Evolutionary conservation across 2,329 filamentous ascomycete species (phyloP), one percentile per base, ranked within the genome.

Genomic region (Fragosphaeria purpurea): DNA sequence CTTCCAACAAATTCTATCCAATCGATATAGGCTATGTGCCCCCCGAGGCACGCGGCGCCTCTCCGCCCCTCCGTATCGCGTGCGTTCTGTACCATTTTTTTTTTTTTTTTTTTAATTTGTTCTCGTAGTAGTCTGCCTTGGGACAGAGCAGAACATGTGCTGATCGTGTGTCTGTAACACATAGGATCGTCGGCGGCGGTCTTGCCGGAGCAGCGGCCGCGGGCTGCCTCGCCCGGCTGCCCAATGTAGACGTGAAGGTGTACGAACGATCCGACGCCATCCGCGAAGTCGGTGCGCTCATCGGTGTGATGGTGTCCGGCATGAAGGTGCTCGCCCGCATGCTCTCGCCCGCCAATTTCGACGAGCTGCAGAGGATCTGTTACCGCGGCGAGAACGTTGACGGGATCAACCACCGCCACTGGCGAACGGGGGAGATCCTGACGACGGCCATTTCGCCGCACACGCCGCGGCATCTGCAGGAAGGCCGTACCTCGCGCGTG

Each of bases 341-440:
- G 48, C 9, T 53, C 8, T 48, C 48, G n/a, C 52, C 51, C 4
- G 44, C 44, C 4, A 44, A 30, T 10, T 47, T 37, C 37, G 44
- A 47, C 32, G 12, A 50, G 11, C 35, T 53, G 38, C 48, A 50
- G 40, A 34, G 35, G 30, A 35, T 53, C 2, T 13, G 48, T 12
- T 53, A 53, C 51, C 51, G 51, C 3, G 48, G 48, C 41, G 48
- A 48, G 8, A 34, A 40, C 13, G 47, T 31, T 8, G 51, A 47
- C 34, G 51, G 48, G 32, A 44, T 50, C 44, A 45, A 50, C 41
- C 48, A 50, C 35, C 44, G 51, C 10, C 46, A 48, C 38, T 53
- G 51, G 51, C 13, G 34, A 13, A 44, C 51, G 3, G 51, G 48
- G 22, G 51, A 53, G 48, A 48, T 53, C 11, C 40, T 53, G 34